Evolutionary conservation across 164 flowering plant species (phyloP), one percentile per base, ranked within the genome.

Genomic region (Piper betle): DNA sequence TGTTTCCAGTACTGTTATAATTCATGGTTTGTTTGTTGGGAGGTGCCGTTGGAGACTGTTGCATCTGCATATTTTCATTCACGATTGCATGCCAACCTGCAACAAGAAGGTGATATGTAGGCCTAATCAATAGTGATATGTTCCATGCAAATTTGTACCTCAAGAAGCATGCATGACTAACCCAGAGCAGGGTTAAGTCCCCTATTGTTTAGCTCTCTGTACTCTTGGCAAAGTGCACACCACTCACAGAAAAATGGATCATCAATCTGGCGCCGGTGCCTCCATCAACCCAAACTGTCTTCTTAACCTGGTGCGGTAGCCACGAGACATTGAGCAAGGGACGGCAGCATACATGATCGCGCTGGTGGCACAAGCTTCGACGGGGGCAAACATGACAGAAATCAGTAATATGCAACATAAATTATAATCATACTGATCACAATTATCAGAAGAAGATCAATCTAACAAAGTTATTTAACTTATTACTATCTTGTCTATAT

Each of bases 191-290:
- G 81, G 41, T 78, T 77, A 2, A 71, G 13, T 0, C 81, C 79
- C 55, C 76, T 57, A 71, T 71, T 65, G 8, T 61, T 52, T 39
- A 78, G 81, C 18, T 77, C 77, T 48, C 78, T 65, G 65, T 73
- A 66, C 52, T 63, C 75, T 54, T 77, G 78, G 61, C 76, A 73
- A 15, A 78, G 70, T n/a, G 81, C 81, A 43, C 77, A 75, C 37
- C 53, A 53, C 58, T 76, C 79, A 25, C 74, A 75, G 4, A 74
- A 48, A 42, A 61, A 41, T 76, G 82, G 25, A 67, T 54, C 9
- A 70, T 3, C 74, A 74, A 37, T 78, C 79, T 0, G 78, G 71
- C 3, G 72, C 76, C 0, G 82, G 75, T 3, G 71, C 39, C 57
- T 75, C 82, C 9, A 68, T 41, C 2, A 76, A 73, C 10, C 53